Conservation (phyloP, 106 monocot genomes). For the Dioscorea zingiberensis region DNA sequence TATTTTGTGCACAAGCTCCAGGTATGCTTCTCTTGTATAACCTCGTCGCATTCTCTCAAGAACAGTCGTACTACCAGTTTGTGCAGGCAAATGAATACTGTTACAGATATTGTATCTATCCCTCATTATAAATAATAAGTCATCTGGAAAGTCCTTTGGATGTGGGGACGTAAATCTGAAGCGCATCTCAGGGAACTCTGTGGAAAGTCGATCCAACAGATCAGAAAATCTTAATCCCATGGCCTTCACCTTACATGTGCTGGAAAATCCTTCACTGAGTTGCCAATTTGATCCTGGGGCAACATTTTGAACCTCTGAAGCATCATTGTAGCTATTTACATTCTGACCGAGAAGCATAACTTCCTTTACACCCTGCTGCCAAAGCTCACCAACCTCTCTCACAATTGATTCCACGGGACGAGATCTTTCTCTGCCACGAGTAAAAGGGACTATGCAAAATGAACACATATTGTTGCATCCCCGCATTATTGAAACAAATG, state of each 20-base stretch:
- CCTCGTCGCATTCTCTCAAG: slow-evolving; percentile 93
- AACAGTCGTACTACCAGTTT: slow-evolving; percentile 75
- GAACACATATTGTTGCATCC: slow-evolving; percentile 99
- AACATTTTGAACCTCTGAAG: slow-evolving; percentile 47
- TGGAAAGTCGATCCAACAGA: slow-evolving; percentile 71
- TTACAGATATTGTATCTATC: slow-evolving; percentile 92
- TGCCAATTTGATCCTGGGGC: slow-evolving; percentile 66
- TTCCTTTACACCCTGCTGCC: slow-evolving; percentile 74
- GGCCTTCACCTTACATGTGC: slow-evolving; percentile 76
- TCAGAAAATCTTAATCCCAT: slow-evolving; percentile 84
- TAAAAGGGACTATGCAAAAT: slow-evolving; percentile 99
- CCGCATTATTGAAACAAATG: slow-evolving; percentile 95
- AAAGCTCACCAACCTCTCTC: slow-evolving; percentile 80
- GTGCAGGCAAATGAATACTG: slow-evolving; percentile 91
- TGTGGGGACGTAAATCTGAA: slow-evolving; percentile 97
- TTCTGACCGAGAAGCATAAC: slow-evolving; percentile 97
- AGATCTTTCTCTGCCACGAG: slow-evolving; percentile 96
- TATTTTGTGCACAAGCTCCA: slow-evolving; percentile 87
- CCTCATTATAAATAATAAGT: slow-evolving; percentile 73
- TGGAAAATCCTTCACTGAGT: slow-evolving; percentile 93
- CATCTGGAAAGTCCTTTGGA: slow-evolving; percentile 97
- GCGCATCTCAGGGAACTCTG: slow-evolving; percentile 80
- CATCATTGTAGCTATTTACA: slow-evolving; percentile 97
- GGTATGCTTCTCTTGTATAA: slow-evolving; percentile 81
- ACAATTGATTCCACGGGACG: slow-evolving; percentile 88